Percentiles rank a stretch among this genome's conserved stretches.
phyloP scores from a whole-genome alignment of 768 basidiomycete genomes.

The Mycena metata region DNA sequence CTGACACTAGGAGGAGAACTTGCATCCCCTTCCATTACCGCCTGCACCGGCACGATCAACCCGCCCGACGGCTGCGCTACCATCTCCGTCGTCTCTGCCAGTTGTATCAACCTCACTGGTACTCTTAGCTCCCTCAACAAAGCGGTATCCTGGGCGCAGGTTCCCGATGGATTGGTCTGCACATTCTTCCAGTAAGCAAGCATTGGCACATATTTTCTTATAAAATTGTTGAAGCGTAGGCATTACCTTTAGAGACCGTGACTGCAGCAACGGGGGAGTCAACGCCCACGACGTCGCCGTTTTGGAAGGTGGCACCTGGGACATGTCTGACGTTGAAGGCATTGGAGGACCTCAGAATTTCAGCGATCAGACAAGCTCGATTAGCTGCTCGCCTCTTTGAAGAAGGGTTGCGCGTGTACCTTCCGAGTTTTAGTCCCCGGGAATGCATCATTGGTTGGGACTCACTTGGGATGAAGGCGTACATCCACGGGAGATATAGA shows the following conservation, averaged over 20 bases:
- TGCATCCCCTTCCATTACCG: background rate
- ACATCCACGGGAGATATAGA: too few relatives aligned
- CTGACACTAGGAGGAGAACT: background rate
- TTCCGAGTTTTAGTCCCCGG: too few relatives aligned
- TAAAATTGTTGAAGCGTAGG: background rate
- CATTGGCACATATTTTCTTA: background rate
- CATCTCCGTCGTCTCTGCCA: conserved; percentile 22
- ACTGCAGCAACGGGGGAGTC: background rate
- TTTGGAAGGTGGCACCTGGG: conserved; percentile 12
- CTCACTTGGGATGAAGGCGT: too few relatives aligned
- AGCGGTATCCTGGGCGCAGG: background rate
- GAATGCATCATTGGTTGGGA: too few relatives aligned
- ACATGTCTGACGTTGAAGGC: conserved; percentile 14
- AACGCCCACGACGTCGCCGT: background rate
- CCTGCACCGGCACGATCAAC: conserved; percentile 9
- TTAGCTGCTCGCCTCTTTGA: conserved; percentile 22
- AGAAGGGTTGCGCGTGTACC: too few relatives aligned
- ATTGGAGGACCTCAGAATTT: conserved; percentile 5
- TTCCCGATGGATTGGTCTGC: conserved; percentile 25
- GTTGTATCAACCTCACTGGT: conserved; percentile 20
- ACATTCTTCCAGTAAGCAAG: conserved; percentile 27
- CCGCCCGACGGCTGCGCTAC: conserved; percentile 23
- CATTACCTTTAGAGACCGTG: background rate
- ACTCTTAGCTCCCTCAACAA: conserved; percentile 27
- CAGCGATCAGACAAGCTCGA: conserved; percentile 21